Conservation (phyloP, 306 rosid genomes). For the Prunus mongolica region DNA sequence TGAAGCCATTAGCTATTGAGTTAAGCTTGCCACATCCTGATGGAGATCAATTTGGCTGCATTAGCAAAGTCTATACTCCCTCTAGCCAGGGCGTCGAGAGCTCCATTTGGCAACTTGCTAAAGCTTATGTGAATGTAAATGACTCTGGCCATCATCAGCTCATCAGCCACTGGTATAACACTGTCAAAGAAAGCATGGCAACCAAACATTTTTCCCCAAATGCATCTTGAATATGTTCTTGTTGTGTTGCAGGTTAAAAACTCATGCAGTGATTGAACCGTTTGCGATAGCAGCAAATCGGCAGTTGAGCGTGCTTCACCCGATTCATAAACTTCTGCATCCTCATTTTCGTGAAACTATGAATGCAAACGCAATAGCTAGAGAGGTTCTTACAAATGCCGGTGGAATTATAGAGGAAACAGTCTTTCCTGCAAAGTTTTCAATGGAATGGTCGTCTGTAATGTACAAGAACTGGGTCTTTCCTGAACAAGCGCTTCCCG, state of each 20-base stretch:
- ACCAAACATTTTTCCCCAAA: not conserved
- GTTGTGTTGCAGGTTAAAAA: conserved; percentile 53
- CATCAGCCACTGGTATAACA: conserved; percentile 55
- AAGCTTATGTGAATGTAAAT: conserved; percentile 58
- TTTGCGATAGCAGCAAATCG: conserved; percentile 71
- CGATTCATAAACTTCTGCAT: conserved; percentile 63
- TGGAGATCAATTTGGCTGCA: conserved; percentile 42
- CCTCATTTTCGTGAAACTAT: conserved; percentile 87
- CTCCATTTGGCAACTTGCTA: conserved; percentile 55
- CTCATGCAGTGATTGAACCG: conserved; percentile 85
- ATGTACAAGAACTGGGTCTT: too few species aligned
- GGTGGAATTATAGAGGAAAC: conserved; percentile 64
- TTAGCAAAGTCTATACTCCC: conserved; percentile 47
- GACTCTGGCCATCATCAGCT: conserved; percentile 66
- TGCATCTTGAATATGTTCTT: not conserved
- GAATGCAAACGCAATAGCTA: conserved; percentile 67
- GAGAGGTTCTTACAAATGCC: conserved; percentile 63
- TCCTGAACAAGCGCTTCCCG: too few species aligned
- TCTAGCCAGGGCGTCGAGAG: conserved; percentile 42
- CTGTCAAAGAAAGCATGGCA: not conserved
- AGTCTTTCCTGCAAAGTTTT: conserved; percentile 53
- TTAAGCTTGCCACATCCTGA: conserved; percentile 44
- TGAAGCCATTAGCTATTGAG: conserved; percentile 63
- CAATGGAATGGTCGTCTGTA: conserved; percentile 43
- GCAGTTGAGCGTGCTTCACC: conserved; percentile 78